Evolutionary conservation across 1,139 yeast species (phyloP).

Genomic region (Hyphopichia buzzinii): DNA sequence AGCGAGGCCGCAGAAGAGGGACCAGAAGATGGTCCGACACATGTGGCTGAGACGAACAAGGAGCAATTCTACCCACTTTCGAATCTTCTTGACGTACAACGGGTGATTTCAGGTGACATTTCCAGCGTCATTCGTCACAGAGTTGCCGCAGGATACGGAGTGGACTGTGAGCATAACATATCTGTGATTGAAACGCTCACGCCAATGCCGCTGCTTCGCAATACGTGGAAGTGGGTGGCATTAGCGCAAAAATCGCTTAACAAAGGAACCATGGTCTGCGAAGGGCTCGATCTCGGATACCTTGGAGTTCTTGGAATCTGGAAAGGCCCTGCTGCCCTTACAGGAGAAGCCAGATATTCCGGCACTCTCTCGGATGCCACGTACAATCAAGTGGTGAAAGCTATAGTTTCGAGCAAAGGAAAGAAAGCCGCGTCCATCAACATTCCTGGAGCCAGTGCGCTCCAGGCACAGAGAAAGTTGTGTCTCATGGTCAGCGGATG

Average conservation of each 20-base stretch:
- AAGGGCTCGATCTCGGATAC: conserved; percentile 74
- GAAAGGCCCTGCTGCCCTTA: conserved; percentile 71
- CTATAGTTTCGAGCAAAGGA: conserved; percentile 43
- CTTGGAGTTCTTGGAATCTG: conserved; percentile 89
- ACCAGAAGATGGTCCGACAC: neutral
- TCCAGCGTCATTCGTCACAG: conserved; percentile 65
- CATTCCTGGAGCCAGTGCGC: conserved; percentile 48
- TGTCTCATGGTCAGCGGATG: conserved; percentile 89
- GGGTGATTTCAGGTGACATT: conserved; percentile 47
- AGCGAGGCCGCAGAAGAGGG: conserved; percentile 12
- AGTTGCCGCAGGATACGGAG: conserved; percentile 72
- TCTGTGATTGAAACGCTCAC: conserved; percentile 55
- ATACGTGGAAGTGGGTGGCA: conserved; percentile 89
- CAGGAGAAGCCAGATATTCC: conserved; percentile 52
- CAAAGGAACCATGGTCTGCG: conserved; percentile 67
- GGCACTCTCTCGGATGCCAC: conserved; percentile 35
- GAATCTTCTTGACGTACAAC: conserved; percentile 35
- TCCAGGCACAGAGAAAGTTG: conserved; percentile 65
- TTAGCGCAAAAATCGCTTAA: conserved; percentile 67
- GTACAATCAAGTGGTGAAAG: conserved; percentile 44
- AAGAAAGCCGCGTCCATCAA: conserved; percentile 46
- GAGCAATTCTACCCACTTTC: neutral
- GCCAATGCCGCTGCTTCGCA: conserved; percentile 57
- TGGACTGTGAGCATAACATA: conserved; percentile 65
- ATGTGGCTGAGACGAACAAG: neutral